Conservation (phyloP, 805 yeast species). For the Candida ficus region DNA sequence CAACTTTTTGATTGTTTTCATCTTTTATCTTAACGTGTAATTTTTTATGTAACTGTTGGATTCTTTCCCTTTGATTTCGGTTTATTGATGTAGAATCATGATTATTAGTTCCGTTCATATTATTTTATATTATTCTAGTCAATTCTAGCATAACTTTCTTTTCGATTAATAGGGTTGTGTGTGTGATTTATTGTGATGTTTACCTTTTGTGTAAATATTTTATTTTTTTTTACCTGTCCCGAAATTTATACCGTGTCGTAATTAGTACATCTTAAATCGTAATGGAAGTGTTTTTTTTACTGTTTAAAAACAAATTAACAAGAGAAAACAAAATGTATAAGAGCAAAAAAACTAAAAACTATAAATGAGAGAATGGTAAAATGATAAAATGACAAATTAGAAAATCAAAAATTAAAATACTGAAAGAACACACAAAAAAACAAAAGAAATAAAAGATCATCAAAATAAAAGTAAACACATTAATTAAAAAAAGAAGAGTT, state of each 20-base stretch:
- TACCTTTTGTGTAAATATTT: not conserved
- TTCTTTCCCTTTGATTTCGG: constrained; percentile 7
- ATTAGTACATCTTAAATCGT: too few relatives aligned
- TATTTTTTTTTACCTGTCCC: too few relatives aligned
- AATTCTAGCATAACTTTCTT: not conserved
- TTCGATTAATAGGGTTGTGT: too few relatives aligned
- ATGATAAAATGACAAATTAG: not conserved
- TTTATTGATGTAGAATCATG: not conserved
- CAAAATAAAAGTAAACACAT: constrained; percentile 2
- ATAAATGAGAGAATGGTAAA: not conserved
- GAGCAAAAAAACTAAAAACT: too few relatives aligned
- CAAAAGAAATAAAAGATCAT: not conserved
- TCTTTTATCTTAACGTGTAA: constrained; percentile 7
- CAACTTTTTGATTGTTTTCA: not conserved
- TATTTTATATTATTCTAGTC: not conserved
- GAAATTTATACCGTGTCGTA: too few relatives aligned
- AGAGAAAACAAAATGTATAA: not conserved
- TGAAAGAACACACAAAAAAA: not conserved
- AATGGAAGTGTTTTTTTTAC: constrained; percentile 1
- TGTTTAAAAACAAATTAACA: not conserved
- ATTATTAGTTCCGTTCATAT: not conserved
- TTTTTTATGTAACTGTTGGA: constrained; percentile 13
- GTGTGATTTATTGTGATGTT: not conserved
- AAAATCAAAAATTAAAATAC: not conserved
- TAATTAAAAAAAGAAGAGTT: not conserved